These are phyloP conservation scores for Calonectria henricotiae DNA, from an alignment of 2,329 filamentous ascomycete genomes.

Conservation along the genomic window DNA sequence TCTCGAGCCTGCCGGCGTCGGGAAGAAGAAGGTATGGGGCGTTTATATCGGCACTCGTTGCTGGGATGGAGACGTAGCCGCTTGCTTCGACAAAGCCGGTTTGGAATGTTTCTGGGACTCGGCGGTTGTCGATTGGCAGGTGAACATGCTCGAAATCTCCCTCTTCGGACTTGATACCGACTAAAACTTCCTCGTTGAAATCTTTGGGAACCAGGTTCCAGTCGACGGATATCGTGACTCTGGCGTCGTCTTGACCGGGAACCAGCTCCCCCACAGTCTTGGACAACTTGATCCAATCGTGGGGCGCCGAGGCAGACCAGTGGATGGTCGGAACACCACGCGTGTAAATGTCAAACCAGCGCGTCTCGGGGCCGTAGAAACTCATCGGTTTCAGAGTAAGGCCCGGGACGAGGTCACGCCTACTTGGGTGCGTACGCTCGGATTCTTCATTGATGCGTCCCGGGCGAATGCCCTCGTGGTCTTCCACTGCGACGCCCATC, in stretches of 20 bases:
- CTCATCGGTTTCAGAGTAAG: conserved; percentile 72
- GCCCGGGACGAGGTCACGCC: conserved; percentile 69
- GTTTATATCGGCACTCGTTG: background rate
- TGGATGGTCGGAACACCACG: conserved; percentile 70
- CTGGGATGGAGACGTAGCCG: conserved; percentile 59
- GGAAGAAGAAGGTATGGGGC: conserved; percentile 37
- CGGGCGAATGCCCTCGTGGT: conserved; percentile 72
- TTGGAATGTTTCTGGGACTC: conserved; percentile 66
- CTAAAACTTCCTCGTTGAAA: conserved; percentile 48
- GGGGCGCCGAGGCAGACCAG: conserved; percentile 67
- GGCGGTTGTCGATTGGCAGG: conserved; percentile 70
- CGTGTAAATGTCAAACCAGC: conserved; percentile 77
- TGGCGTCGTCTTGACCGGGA: conserved; percentile 50
- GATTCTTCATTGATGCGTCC: conserved; percentile 68
- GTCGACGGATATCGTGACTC: conserved; percentile 43
- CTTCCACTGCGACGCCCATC: conserved; percentile 77
- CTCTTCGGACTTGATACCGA: conserved; percentile 57
- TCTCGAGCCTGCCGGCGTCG: conserved; percentile 37
- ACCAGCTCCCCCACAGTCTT: conserved; percentile 67
- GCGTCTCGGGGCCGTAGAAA: conserved; percentile 69
- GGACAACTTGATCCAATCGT: conserved; percentile 69
- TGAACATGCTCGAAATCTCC: conserved; percentile 65
- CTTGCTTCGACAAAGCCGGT: conserved; percentile 75
- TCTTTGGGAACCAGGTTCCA: conserved; percentile 61
- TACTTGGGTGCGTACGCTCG: conserved; percentile 64